Evolutionary conservation across 1,284 basidiomycete species (phyloP).

Genomic region (Porodaedalea pini): DNA sequence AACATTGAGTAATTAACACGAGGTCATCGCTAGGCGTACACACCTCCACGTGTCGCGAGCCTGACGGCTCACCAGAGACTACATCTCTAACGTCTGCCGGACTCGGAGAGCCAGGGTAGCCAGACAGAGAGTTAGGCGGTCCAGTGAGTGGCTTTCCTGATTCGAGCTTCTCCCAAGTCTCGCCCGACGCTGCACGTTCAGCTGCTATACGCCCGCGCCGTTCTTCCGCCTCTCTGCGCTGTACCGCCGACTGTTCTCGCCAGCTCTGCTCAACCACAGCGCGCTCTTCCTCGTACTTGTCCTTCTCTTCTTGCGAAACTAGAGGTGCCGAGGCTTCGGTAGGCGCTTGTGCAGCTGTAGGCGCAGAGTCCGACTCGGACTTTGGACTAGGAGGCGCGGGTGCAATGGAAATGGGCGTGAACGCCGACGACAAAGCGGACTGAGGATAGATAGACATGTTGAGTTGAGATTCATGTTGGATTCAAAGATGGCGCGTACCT

Average conservation of each 20-base stretch:
- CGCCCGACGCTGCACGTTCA: constrained; percentile 38
- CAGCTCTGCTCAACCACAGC: constrained; percentile 68
- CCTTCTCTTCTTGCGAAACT: constrained; percentile 21
- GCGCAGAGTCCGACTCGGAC: background rate
- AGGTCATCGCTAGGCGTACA: too few relatives aligned
- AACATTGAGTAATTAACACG: too few relatives aligned
- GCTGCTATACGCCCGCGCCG: constrained; percentile 71
- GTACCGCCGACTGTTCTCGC: constrained; percentile 70
- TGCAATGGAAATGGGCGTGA: constrained; percentile 11
- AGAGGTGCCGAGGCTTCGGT: background rate
- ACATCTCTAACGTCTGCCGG: constrained; percentile 45
- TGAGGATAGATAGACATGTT: background rate
- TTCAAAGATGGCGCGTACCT: background rate
- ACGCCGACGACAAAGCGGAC: constrained; percentile 19
- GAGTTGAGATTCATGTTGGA: background rate
- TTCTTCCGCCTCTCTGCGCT: constrained; percentile 70
- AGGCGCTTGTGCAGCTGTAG: background rate
- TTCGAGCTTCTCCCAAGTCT: constrained; percentile 26
- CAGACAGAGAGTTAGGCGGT: constrained; percentile 26
- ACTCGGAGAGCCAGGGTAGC: constrained; percentile 27
- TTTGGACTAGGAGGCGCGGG: background rate
- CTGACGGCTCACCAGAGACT: constrained; percentile 42
- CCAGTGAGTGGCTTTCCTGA: constrained; percentile 21
- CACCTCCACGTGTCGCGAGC: constrained; percentile 20
- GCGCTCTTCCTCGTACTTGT: constrained; percentile 59